Percentiles rank a stretch among this genome's conserved stretches.
phyloP scores from a whole-genome alignment of 75 land plant species.

The Pseudotsuga menziesii region DNA sequence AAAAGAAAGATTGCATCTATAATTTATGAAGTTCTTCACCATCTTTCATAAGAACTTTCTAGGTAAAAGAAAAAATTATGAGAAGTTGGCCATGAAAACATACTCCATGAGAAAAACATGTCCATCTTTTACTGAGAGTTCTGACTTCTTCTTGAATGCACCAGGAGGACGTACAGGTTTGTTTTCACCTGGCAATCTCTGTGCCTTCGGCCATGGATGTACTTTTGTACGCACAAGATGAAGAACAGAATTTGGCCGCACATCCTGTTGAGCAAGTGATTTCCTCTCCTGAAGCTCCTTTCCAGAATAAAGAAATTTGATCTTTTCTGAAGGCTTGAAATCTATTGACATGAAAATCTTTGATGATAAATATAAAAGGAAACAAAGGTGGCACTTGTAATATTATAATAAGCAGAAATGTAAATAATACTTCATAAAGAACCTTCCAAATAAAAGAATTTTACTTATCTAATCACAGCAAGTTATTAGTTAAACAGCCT shows the following conservation, averaged over 20 bases:
- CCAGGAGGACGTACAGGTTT: slow-evolving; percentile 95
- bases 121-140: slow-evolving; percentile 95
- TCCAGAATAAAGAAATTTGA: slow-evolving; percentile 72
- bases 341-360: slow-evolving; percentile 32
- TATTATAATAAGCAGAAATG: not conserved
- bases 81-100: slow-evolving; percentile 19
- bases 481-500: not conserved
- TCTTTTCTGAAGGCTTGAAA: slow-evolving; percentile 70
- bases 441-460: not conserved
- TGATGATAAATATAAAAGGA: not conserved
- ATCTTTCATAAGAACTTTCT: not conserved
- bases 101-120: slow-evolving; percentile 98
- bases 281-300: slow-evolving; percentile 74
- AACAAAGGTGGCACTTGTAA: not conserved
- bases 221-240: slow-evolving; percentile 88
- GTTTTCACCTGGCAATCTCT: slow-evolving; percentile 86
- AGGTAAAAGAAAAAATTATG: too few species aligned
- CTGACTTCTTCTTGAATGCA: slow-evolving; percentile 98
- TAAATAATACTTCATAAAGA: not conserved
- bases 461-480: not conserved
- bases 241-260: slow-evolving; percentile 90
- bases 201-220: slow-evolving; percentile 83
- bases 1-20: not conserved
- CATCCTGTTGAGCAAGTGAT: slow-evolving; percentile 75
- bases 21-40: not conserved